Evolutionary conservation across 441 rosid genomes (phyloP).

Genomic region (Gossypium aridum): DNA sequence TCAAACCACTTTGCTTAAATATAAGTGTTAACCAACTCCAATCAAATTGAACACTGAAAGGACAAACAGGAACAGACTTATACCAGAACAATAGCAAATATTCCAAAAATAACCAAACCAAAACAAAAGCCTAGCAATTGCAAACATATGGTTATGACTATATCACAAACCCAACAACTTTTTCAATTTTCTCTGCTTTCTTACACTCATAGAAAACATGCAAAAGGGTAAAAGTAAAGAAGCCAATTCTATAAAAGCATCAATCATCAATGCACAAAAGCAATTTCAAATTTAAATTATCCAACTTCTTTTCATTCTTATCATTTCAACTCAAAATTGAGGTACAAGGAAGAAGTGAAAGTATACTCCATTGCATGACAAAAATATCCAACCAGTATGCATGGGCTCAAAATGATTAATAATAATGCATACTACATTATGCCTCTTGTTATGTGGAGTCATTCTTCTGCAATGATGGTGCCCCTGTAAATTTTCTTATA

Average conservation of each 20-base stretch:
- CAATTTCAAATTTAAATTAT: neutral
- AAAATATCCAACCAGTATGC: neutral
- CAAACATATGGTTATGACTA: neutral
- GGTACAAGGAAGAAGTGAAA: neutral
- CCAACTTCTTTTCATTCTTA: neutral
- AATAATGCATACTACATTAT: neutral
- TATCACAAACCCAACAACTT: neutral
- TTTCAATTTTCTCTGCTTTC: neutral
- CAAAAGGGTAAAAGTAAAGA: neutral
- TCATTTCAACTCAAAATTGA: neutral
- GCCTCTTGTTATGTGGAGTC: neutral
- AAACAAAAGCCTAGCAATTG: neutral
- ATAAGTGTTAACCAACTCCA: neutral
- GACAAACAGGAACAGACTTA: constrained; percentile 1
- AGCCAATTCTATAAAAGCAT: neutral
- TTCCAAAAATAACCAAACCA: neutral
- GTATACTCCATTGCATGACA: neutral
- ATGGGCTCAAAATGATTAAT: neutral
- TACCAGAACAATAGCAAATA: neutral
- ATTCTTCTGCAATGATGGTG: neutral
- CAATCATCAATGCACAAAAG: neutral
- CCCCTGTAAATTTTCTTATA: neutral
- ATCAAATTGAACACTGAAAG: neutral
- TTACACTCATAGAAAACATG: neutral
- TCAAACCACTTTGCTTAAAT: neutral